phyloP scores from a whole-genome alignment of 352 stramenopile species.

The Globisporangium echinulatum region DNA sequence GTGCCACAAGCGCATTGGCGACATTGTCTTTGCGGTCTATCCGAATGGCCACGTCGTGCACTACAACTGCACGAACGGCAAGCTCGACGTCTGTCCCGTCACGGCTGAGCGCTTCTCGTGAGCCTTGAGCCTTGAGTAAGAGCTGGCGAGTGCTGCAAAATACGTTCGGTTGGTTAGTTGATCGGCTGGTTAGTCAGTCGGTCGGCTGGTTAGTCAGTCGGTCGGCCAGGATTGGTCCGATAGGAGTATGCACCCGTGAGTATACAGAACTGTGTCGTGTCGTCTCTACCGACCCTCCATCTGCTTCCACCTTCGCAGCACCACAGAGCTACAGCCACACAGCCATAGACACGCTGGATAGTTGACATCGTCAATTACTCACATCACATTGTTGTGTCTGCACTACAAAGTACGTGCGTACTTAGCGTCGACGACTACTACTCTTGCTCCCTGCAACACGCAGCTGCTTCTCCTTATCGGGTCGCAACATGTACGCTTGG shows the following conservation, averaged over 20 bases:
- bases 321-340: no score
- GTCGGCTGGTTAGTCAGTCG: no score
- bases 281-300: no score
- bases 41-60: slow-evolving; percentile 82
- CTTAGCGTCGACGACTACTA: slow-evolving; percentile 3
- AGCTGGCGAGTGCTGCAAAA: no score
- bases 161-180: no score
- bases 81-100: slow-evolving; percentile 74
- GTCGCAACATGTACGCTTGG: slow-evolving; percentile 21
- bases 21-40: slow-evolving; percentile 86
- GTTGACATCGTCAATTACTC: no score
- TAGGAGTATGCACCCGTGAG: neutral
- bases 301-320: neutral
- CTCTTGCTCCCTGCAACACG: neutral
- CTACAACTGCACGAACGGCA: slow-evolving; percentile 86
- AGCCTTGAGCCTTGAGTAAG: neutral
- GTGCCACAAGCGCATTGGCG: slow-evolving; percentile 84
- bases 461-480: slow-evolving; percentile 1
- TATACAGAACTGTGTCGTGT: neutral
- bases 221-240: no score
- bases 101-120: slow-evolving; percentile 70
- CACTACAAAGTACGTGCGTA: neutral
- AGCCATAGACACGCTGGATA: no score
- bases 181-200: no score
- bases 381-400: neutral